Conservation (phyloP, 768 basidiomycete genomes). For the Trametes sanguinea region DNA sequence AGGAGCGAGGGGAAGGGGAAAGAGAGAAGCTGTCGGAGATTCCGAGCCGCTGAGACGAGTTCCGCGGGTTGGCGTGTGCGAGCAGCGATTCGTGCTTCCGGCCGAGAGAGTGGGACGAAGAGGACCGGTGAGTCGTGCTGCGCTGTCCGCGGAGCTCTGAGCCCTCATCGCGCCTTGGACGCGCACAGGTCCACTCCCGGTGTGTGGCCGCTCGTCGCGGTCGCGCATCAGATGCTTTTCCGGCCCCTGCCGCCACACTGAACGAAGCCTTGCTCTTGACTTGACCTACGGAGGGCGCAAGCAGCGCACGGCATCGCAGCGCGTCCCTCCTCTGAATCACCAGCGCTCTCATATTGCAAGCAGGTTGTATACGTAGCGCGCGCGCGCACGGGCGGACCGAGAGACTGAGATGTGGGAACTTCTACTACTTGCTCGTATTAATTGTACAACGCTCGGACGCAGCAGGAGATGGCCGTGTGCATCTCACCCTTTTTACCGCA, state of each 20-base stretch:
- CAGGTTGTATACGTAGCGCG: no score
- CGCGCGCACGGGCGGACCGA: no score
- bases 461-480: no score
- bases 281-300: no score
- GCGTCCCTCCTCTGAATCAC: no score
- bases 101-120: conserved; percentile 23
- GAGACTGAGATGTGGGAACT: no score
- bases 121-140: conserved; percentile 20
- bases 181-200: conserved; percentile 20
- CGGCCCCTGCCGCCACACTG: not conserved
- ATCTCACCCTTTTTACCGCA: no score
- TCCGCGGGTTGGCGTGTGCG: conserved; percentile 18
- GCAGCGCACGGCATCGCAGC: no score
- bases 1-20: conserved; percentile 5
- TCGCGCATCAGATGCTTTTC: conserved; percentile 29
- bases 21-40: not conserved
- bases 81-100: conserved; percentile 30
- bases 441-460: no score
- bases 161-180: not conserved
- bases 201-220: conserved; percentile 25
- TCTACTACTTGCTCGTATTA: no score
- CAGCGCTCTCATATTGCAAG: no score
- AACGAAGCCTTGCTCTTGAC: not conserved
- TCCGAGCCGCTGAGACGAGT: not conserved
- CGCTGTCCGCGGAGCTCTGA: not conserved